These are phyloP conservation scores for Yarrowia osloensis DNA, from an alignment of 805 yeast genomes.

Conservation along the genomic window DNA sequence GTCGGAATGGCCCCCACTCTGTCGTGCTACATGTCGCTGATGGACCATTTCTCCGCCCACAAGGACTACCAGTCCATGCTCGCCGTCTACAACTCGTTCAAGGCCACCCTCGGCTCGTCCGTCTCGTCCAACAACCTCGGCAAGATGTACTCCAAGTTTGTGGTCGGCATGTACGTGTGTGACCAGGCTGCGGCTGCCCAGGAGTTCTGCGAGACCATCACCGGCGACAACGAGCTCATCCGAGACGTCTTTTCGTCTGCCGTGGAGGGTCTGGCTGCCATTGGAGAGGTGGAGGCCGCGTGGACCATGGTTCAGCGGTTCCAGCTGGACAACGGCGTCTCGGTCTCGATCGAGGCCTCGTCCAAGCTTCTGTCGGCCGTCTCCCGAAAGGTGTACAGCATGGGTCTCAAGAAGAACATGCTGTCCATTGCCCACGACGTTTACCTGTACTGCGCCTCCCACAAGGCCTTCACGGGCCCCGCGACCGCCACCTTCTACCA, in stretches of 20 bases:
- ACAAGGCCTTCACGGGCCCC: neutral
- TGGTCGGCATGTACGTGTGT: neutral
- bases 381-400: neutral
- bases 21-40: constrained; percentile 24
- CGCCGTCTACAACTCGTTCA: constrained; percentile 18
- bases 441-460: constrained; percentile 18
- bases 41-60: constrained; percentile 8
- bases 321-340: neutral
- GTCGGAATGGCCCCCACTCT: constrained; percentile 1
- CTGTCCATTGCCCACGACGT: neutral
- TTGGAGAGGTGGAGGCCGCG: neutral
- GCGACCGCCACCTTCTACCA: neutral
- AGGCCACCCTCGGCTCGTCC: neutral
- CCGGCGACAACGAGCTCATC: constrained; percentile 1
- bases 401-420: neutral
- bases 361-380: constrained; percentile 4
- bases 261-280: neutral
- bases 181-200: neutral
- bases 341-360: neutral
- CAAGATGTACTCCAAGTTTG: constrained; percentile 17
- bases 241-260: neutral
- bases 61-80: constrained; percentile 8
- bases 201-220: constrained; percentile 5
- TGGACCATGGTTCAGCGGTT: constrained; percentile 18
- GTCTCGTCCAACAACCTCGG: constrained; percentile 1